Base-by-base conservation (phyloP, 2,329 filamentous ascomycete genomes). In the Fusarium stilboides region DNA sequence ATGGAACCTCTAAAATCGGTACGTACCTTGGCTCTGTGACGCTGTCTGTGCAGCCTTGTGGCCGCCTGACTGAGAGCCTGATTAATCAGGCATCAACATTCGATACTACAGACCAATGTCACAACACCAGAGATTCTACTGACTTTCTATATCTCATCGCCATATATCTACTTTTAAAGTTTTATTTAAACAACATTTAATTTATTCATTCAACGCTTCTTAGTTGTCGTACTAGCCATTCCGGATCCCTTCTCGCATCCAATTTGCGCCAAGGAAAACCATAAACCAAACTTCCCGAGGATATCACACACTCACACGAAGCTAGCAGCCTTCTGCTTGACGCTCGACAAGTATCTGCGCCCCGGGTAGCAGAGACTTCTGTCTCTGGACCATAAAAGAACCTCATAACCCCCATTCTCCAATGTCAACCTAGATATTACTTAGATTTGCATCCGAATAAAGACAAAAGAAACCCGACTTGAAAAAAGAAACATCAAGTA, bases 221-320 rank as follows among this genome's bases (percentile, higher is more conserved):
- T 60, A 50, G 45, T 46, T 59, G 36, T 63, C 67, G 19, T 57
- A 17, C 53, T 50, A 47, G 55, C 34, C 49, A 42, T 46, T 40
- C 47, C 33, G 24, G 26, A 12, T 46, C 40, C 47, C 60, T 53
- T n/a, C 42, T 54, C 31, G 24, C 43, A 69, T 62, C 66, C 64
- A 69, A 62, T 45, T 49, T 56, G 51, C 67, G 67, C 67, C 67
- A 60, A 68, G 53, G 47, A 71, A 65, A 65, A 39, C 20, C 51
- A 59, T 44, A 43, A 62, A 51, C 37, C 47, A 57, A 57, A 42
- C 58, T 57, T 31, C 28, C 28, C 3, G 10, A 62, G 62, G 66
- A 70, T 69, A 67, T 70, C 57, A 55, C 47, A 63, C 60, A 37
- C 44, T 33, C 42, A 61, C 31, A 52, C 52, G n/a, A 45, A 40